Percentiles rank a stretch among this genome's conserved stretches.
These are phyloP conservation scores for Xeromyces bisporus DNA, from an alignment of 495 filamentous ascomycete genomes.

Conservation along the genomic window DNA sequence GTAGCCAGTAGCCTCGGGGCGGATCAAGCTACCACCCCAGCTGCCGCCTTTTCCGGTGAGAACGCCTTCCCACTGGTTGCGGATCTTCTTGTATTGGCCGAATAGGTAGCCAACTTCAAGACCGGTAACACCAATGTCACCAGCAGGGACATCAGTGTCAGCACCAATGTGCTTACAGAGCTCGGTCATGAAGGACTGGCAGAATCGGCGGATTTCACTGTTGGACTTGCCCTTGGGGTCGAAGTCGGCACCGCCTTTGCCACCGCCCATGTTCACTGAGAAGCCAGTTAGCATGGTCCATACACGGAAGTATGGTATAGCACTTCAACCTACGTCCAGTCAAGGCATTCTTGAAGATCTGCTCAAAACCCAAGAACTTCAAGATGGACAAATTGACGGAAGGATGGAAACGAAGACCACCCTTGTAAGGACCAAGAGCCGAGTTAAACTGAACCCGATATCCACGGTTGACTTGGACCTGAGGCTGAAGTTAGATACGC, in stretches of 20 bases:
- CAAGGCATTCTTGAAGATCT: constrained; percentile 99
- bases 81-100: constrained; percentile 78
- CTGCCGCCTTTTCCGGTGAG: constrained; percentile 85
- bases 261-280: constrained; percentile 88
- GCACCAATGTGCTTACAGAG: constrained; percentile 90
- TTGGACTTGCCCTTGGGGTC: constrained; percentile 98
- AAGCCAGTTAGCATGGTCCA: constrained; percentile 8
- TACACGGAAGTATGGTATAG: background rate
- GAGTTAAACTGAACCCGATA: constrained; percentile 99
- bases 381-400: constrained; percentile 93
- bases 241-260: constrained; percentile 97
- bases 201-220: constrained; percentile 95
- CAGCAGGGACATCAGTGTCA: constrained; percentile 86
- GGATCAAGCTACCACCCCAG: constrained; percentile 90
- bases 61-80: constrained; percentile 85
- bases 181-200: constrained; percentile 88
- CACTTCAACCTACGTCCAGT: constrained; percentile 61
- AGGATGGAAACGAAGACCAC: constrained; percentile 89
- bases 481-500: constrained; percentile 23
- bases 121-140: constrained; percentile 82
- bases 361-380: constrained; percentile 98
- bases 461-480: constrained; percentile 88
- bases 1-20: constrained; percentile 93
- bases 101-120: constrained; percentile 93
- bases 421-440: constrained; percentile 95